Percentiles rank a stretch among this genome's conserved stretches.
phyloP scores from a whole-genome alignment of 306 rosid genomes.

The Urtica urens region DNA sequence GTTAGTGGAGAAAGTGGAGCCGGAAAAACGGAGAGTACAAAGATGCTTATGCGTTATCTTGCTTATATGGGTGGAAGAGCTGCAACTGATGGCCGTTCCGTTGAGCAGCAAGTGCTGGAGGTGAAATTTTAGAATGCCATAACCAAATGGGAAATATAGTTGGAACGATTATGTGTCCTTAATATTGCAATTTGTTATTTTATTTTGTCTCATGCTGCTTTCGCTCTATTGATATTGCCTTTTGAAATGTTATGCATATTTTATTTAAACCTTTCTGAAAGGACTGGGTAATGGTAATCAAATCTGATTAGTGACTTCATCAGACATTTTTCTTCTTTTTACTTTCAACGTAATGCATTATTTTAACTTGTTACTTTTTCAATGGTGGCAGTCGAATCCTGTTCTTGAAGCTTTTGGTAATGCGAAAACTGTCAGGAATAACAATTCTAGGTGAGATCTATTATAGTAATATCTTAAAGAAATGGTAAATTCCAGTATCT shows the following conservation, averaged over 20 bases:
- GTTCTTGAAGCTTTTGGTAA: slow-evolving; percentile 98
- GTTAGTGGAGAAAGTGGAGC: slow-evolving; percentile 99
- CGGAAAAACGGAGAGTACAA: slow-evolving; percentile 93
- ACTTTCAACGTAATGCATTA: background rate
- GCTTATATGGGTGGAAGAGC: slow-evolving; percentile 87
- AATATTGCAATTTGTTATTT: no score
- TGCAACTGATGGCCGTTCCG: slow-evolving; percentile 65
- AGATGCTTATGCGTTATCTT: slow-evolving; percentile 95
- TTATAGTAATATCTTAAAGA: no score
- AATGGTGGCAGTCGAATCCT: slow-evolving; percentile 72
- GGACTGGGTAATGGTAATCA: no score
- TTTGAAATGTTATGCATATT: no score
- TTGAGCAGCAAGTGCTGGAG: slow-evolving; percentile 94
- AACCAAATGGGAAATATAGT: background rate
- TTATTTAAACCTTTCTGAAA: no score
- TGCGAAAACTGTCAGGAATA: slow-evolving; percentile 88
- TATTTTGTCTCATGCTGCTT: no score
- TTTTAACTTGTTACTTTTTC: slow-evolving; percentile 6
- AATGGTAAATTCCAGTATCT: background rate
- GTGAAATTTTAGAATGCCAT: slow-evolving; percentile 24
- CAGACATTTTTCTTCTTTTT: no score
- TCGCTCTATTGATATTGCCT: no score
- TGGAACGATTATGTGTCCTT: no score
- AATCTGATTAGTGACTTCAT: no score
- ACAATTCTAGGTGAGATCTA: slow-evolving; percentile 69